A percentile compares a stretch with the other conserved stretches of the same genome.
phyloP scores from a whole-genome alignment of 2,329 filamentous ascomycete species.

The Trematosphaeria pertusa region DNA sequence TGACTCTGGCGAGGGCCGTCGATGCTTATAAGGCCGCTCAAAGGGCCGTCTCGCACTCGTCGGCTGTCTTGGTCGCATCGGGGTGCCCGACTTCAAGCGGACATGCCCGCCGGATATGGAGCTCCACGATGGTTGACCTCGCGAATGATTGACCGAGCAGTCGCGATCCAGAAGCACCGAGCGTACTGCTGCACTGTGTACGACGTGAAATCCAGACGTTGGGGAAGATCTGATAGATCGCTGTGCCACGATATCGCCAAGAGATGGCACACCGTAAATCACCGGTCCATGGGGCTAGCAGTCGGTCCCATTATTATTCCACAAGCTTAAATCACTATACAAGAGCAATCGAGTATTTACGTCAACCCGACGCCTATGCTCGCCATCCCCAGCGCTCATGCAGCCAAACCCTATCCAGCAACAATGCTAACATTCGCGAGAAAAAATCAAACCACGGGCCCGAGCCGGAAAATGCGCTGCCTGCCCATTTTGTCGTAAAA shows the following conservation, averaged over 20 bases:
- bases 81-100: constrained; percentile 1
- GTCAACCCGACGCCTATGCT: no score
- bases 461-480: no score
- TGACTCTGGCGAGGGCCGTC: constrained; percentile 13
- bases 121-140: constrained; percentile 1
- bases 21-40: constrained; percentile 36
- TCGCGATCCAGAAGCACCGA: neutral
- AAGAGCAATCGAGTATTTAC: no score
- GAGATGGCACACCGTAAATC: no score
- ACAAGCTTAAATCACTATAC: no score
- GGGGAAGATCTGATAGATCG: neutral
- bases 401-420: neutral
- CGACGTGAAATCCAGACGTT: neutral
- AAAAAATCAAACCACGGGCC: no score
- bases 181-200: no score
- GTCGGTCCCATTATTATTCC: no score
- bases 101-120: neutral
- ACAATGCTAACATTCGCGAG: neutral
- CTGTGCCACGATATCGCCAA: constrained; percentile 8
- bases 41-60: constrained; percentile 46
- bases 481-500: no score
- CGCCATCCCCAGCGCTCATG: no score
- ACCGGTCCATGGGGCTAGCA: no score
- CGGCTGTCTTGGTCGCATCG: constrained; percentile 19
- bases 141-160: neutral